Conservation (phyloP, 306 rosid species). For the Quercus engelmannii region DNA sequence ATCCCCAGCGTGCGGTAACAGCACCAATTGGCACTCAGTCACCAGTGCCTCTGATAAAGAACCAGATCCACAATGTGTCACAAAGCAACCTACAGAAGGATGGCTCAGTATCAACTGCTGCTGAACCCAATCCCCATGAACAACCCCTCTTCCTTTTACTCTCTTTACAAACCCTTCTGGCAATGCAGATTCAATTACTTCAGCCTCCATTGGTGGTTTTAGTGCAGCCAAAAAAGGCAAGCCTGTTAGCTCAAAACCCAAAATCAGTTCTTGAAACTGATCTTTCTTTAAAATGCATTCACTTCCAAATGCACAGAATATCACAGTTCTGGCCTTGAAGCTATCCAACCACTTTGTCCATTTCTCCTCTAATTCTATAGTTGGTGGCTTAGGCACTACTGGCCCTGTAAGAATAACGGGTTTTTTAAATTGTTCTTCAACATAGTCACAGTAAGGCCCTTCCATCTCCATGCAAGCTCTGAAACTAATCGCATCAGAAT, state of each 20-base stretch:
- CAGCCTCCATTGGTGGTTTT: constrained; percentile 25
- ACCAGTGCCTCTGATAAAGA: constrained; percentile 29
- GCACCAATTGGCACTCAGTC: constrained; percentile 28
- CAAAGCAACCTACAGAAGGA: constrained; percentile 42
- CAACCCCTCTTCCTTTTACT: constrained; percentile 25
- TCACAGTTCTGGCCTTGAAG: constrained; percentile 13
- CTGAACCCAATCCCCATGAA: constrained; percentile 38
- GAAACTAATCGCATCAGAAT: constrained; percentile 1
- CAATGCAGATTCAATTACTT: constrained; percentile 16
- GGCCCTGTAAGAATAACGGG: constrained; percentile 28
- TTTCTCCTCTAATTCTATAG: constrained; percentile 14
- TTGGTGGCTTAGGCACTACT: constrained; percentile 1
- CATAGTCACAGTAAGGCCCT: constrained; percentile 13
- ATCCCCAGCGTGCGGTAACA: constrained; percentile 26
- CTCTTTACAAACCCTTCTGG: constrained; percentile 25
- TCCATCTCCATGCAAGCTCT: constrained; percentile 25
- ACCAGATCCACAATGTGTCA: constrained; percentile 42
- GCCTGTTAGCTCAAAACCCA: constrained; percentile 39
- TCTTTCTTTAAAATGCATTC: constrained; percentile 8
- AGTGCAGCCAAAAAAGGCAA: constrained; percentile 34
- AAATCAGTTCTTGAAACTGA: constrained; percentile 24
- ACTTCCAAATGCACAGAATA: constrained; percentile 15
- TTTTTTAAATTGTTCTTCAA: constrained; percentile 7
- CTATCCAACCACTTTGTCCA: constrained; percentile 25
- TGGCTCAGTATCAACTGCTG: constrained; percentile 33